Base-by-base conservation (phyloP, 1,139 yeast species). In the Debaryomyces nepalensis region DNA sequence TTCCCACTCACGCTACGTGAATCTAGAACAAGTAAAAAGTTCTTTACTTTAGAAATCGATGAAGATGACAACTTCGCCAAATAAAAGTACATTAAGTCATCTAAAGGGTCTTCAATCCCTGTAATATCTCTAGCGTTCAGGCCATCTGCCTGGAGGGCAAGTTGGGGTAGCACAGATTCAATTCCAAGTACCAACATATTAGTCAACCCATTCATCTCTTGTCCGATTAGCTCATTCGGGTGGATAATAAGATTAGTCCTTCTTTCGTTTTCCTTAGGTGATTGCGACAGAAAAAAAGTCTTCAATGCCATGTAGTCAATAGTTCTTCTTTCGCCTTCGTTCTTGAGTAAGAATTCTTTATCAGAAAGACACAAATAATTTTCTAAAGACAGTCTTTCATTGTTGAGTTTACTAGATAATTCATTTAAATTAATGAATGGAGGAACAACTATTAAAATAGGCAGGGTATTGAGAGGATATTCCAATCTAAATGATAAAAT, bases 91-190 rank as follows among this genome's bases (percentile, higher is more conserved):
- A 51, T 42, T 33, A 65, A 50, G 44, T 64, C 68, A 31, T 51
- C 51, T 24, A 49, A 42, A 2, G 69, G 67, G 29, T 59, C 55
- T n/a, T 47, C 42, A 6, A 64, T 46, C 14, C 68, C 69, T 0
- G 58, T 39, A 5, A 57, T 41, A 11, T 41, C 39, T 5, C 42
- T 33, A 5, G 31, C 8, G 6, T 19, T 24, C 27, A 27, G 8
- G 15, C 27, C 16, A 29, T 27, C 24, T n/a, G 46, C 19, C 4
- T 45, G 22, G 19, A 54, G 49, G 4, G 67, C 66, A 12, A 53
- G 40, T 40, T 59, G 63, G 2, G 64, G 64, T 11, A 59, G 40
- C 7, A 63, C 45, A 3, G 58, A 33, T 33, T 62, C 64, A 11
- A 58, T 39, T n/a, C 66, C 68, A 22, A 55, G 39, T 3, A 63